Evolutionary conservation across 2,329 filamentous ascomycete species (phyloP), one percentile per base, ranked within the genome.

Genomic region (Ophiocordyceps camponoti-floridani): DNA sequence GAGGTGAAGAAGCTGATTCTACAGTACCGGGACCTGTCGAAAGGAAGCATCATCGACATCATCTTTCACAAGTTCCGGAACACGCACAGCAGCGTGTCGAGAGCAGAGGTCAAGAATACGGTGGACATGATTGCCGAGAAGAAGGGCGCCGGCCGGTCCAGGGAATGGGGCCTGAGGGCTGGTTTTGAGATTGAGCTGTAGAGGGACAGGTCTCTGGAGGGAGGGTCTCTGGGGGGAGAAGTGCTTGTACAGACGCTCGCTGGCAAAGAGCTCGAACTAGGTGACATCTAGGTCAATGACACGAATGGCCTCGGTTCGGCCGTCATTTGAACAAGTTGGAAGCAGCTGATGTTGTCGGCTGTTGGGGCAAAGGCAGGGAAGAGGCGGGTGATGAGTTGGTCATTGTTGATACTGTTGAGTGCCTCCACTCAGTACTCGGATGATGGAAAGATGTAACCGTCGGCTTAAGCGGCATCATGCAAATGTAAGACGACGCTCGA

Each of bases 1-100:
- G 62, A 63, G 28, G 54, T 67, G 44, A 67, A 67, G 51, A 56
- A 58, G 46, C 58, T 62, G 9, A 65, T 68, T 30, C 52, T 66
- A 18, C 54, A 60, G 37, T 63, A 66, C 49, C 61, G 60, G 42
- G 55, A 57, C 9, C 50, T 66, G 10, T 64, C 62, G 43, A 66
- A 66, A 43, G 55, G 60, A 23, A 63, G 62, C 47, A 64, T 66
- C 28, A 51, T 65, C 19, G 63, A 66, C 47, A 56, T 62, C 18
- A 53, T 66, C 16, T 64, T 62, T 37, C 56, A 63, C 33, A 58
- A 60, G 46, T 62, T 66, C 40, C 59, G 57, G 18, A 56, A 60
- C 40, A 53, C 49, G 14, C 58, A 38, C n/a, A 10, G 16, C 16
- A 38, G 35, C 35, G 35, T 59, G n/a, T 62, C 62, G 18, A 56